Base-by-base conservation (phyloP, 2,329 filamentous ascomycete genomes). In the Neonectria coccinea region DNA sequence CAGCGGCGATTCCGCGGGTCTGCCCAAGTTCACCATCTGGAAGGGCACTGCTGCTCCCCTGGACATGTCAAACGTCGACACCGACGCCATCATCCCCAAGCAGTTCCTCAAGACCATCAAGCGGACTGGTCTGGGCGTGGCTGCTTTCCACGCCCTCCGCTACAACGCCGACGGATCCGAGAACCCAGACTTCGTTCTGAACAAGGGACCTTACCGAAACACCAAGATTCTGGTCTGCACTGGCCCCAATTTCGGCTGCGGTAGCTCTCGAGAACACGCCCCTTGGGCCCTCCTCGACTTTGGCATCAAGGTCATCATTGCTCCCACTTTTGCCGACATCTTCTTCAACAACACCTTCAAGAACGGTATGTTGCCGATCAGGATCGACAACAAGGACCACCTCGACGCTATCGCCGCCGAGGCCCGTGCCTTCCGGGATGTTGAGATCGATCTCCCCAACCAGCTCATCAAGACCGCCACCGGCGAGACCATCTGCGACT, bases 301-400 rank as follows among this genome's bases (percentile, higher is more conserved):
- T 74, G 96, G 96, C 71, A 97, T 99, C 83, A 93, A 91, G 77
- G 95, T 91, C 78, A 86, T 98, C 75, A 97, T 98, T 72, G 96
- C 95, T 1, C 93, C 93, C 1, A 94, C 92, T 1, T 89, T 87
- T 67, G 83, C 80, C 64, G 80, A 82, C 64, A 99, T 99, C 80
- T 97, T 97, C 89, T 97, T 95, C 88, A 97, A 97, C 88, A 99
- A 99, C 85, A 96, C 92, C n/a, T 98, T 97, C 88, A 98, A 99
- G 87, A 99, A 99, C 84, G 95, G 95, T 83, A 98, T 98, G 96
- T 85, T 98, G 68, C 94, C 95, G 52, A 89, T 98, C 66, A 82
- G 86, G 64, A 91, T 98, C 76, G 82, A 86, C 33, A 89, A 95
- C 78, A 81, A 88, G 69, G 83, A 81, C 1, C 85, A 87, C 33